These are phyloP conservation scores for Eragrostis tef DNA, from an alignment of 202 grass and related monocot genomes.

Conservation along the genomic window DNA sequence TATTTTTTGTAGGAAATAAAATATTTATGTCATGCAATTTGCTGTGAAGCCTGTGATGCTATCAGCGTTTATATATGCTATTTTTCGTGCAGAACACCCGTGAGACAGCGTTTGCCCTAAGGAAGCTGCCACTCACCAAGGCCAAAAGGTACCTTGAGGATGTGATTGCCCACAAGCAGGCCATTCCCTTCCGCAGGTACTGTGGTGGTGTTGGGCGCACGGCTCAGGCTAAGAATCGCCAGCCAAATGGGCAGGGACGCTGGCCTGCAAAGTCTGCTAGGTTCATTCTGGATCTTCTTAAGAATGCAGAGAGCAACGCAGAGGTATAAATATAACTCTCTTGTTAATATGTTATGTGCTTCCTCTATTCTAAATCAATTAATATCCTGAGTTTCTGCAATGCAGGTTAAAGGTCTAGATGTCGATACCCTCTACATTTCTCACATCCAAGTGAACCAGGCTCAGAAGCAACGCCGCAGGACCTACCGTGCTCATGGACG, in stretches of 20 bases:
- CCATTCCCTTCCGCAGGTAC: constrained; percentile 67
- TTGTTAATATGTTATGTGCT: not conserved
- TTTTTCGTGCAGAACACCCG: constrained; percentile 54
- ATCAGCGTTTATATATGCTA: not conserved
- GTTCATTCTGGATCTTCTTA: constrained; percentile 68
- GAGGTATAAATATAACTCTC: constrained; percentile 25
- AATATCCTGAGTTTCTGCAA: not conserved
- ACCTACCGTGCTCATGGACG: constrained; percentile 64
- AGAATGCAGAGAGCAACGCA: constrained; percentile 72
- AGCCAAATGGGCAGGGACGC: constrained; percentile 65
- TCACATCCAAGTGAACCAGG: constrained; percentile 64
- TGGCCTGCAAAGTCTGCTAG: constrained; percentile 66
- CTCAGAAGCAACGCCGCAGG: constrained; percentile 61
- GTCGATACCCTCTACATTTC: constrained; percentile 60
- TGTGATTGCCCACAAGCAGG: constrained; percentile 68
- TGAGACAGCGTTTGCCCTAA: constrained; percentile 61
- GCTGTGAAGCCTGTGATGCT: no score
- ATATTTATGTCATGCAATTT: not conserved
- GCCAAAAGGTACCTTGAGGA: constrained; percentile 71
- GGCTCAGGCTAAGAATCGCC: constrained; percentile 55
- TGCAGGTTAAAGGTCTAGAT: constrained; percentile 63
- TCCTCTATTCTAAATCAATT: not conserved
- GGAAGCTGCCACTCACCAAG: constrained; percentile 53
- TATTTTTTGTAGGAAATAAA: not conserved
- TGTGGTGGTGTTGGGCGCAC: constrained; percentile 65